Evolutionary conservation across 257 asterid species (phyloP).

Genomic region (Rubia yunnanensis): DNA sequence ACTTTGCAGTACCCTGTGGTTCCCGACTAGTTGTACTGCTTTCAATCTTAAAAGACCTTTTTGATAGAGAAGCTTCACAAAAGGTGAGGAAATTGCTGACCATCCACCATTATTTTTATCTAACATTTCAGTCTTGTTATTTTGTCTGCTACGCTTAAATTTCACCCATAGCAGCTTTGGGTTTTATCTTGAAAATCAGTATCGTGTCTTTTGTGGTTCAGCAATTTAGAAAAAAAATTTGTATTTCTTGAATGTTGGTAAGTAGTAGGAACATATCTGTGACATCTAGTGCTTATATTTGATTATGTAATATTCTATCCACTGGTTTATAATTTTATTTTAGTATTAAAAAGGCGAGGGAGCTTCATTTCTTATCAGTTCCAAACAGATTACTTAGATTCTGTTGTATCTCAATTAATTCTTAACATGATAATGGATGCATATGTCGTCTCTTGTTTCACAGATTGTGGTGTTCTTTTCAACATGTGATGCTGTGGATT

Average conservation of each 20-base stretch:
- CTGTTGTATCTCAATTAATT: not conserved
- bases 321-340: not conserved
- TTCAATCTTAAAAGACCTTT: slow-evolving; percentile 69
- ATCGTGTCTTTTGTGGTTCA: too few relatives aligned
- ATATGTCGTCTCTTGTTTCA: not conserved
- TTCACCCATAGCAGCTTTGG: not conserved
- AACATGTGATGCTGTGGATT: slow-evolving; percentile 94
- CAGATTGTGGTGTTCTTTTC: slow-evolving; percentile 94
- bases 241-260: not conserved
- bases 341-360: not conserved
- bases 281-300: not conserved
- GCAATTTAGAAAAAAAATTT: not conserved
- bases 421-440: not conserved
- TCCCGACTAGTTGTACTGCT: slow-evolving; percentile 86
- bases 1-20: slow-evolving; percentile 79
- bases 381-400: not conserved
- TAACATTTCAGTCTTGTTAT: slow-evolving; percentile 2
- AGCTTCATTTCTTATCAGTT: not conserved
- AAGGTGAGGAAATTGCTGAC: slow-evolving; percentile 41
- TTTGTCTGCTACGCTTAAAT: not conserved
- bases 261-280: not conserved
- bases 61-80: slow-evolving; percentile 75
- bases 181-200: not conserved
- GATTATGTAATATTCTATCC: not conserved
- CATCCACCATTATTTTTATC: not conserved